Base-by-base conservation (phyloP, 768 basidiomycete genomes). In the Amanita rubescens region DNA sequence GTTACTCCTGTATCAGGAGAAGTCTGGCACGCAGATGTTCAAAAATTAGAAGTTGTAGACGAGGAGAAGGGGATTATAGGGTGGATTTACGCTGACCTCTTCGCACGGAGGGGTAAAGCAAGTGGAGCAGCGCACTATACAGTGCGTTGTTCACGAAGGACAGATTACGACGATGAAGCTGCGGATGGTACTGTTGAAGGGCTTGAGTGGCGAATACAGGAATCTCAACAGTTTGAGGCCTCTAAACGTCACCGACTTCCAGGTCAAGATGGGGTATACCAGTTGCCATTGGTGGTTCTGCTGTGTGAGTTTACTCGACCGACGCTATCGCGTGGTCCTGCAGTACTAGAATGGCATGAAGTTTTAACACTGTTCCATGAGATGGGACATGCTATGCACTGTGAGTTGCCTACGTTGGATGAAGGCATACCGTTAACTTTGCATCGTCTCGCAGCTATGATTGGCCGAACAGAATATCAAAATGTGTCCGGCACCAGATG, bases 341-440 rank as follows among this genome's bases (percentile, higher is more conserved):
- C 90, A 0, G 68, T 85, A 47, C 70, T 99, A 19, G 83, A 85
- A 53, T 98, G 94, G 94, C 86, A 88, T 60, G 94, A 98, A 60
- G 90, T 97, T 8, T 75, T 88, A 65, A 98, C 95, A 2, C 72
- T 98, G 20, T 96, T 94, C 71, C 96, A 99, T 62, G 96, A 99
- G 71, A 96, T 98, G 93, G 96, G 96, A 0, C 96, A 99, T 70
- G 96, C 96, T 10, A 93, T 99, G 81, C 96, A 99, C 66, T 99
- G 96, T 97, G 63, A 76, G 93, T 76, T 11, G 38, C 34, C 7
- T 45, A 2, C 48, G 30, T 25, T 2, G 27, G 17, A 17, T 7
- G 9, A 12, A 1, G 6, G 27, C 7, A 20, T 3, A 17, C 4
- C 10, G 2, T 19, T 12, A 12, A 25, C n/a, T n/a, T 42, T 51